Evolutionary conservation across 2,329 filamentous ascomycete species (phyloP).

Genomic region (Aureobasidium lini): DNA sequence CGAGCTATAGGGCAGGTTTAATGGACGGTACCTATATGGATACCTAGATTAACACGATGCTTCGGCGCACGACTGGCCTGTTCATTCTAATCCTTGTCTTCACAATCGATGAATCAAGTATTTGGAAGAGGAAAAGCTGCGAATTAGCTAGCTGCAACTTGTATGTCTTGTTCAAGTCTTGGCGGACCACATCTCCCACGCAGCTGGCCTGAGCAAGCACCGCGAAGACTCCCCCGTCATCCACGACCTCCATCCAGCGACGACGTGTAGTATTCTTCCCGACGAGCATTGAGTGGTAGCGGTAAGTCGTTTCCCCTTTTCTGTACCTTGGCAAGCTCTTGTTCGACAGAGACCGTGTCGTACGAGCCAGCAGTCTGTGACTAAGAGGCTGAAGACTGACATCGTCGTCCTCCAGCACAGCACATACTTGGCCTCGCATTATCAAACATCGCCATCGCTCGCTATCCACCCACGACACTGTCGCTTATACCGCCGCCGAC

Average conservation of each 20-base stretch:
- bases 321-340: background rate
- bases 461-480: background rate
- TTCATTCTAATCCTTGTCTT: no score
- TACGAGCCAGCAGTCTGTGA: background rate
- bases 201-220: background rate
- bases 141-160: no score
- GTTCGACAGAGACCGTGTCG: background rate
- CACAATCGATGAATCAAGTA: no score
- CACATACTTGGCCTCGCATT: constrained; percentile 6
- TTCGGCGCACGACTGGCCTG: no score
- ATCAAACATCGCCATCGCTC: constrained; percentile 4
- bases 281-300: constrained; percentile 10
- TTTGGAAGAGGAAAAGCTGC: no score
- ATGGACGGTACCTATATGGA: no score
- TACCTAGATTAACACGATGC: no score
- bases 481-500: background rate
- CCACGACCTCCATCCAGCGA: background rate
- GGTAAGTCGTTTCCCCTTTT: background rate
- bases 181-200: no score
- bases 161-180: no score
- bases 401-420: constrained; percentile 2
- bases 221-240: background rate
- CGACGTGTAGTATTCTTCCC: constrained; percentile 10
- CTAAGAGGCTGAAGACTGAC: background rate
- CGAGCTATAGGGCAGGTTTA: background rate